A percentile compares a stretch with the other conserved stretches of the same genome.
These are phyloP conservation scores for Aspergillus avenaceus DNA, from an alignment of 495 filamentous ascomycete genomes.

Conservation along the genomic window DNA sequence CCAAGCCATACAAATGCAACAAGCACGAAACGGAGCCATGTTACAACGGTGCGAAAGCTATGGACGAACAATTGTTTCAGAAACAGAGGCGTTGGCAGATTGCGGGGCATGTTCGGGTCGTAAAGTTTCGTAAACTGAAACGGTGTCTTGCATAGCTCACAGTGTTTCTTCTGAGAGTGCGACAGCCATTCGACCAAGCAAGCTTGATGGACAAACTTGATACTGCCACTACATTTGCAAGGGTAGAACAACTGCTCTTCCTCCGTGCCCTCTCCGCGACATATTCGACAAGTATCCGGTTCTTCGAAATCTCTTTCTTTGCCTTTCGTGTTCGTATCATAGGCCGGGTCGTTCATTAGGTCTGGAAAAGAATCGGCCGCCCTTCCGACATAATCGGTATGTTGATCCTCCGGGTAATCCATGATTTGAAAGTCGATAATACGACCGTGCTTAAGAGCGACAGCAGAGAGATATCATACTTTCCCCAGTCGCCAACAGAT, in stretches of 20 bases:
- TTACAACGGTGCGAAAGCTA: conserved; percentile 60
- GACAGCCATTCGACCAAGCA: conserved; percentile 98
- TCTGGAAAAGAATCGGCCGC: conserved; percentile 40
- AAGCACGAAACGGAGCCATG: conserved; percentile 71
- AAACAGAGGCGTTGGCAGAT: conserved; percentile 76
- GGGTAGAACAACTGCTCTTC: conserved; percentile 93
- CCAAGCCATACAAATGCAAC: conserved; percentile 86
- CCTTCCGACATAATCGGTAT: conserved; percentile 13
- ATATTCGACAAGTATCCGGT: conserved; percentile 88
- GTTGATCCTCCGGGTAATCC: conserved; percentile 19
- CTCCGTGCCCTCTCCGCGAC: conserved; percentile 78
- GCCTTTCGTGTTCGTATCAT: conserved; percentile 33
- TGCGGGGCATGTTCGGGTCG: conserved; percentile 82
- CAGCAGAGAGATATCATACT: conserved; percentile 25
- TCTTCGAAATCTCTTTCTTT: conserved; percentile 43
- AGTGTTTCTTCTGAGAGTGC: conserved; percentile 98
- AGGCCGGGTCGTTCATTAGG: conserved; percentile 64
- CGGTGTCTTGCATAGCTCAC: conserved; percentile 96
- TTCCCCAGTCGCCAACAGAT: neutral
- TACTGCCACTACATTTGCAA: conserved; percentile 97
- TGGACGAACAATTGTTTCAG: conserved; percentile 70
- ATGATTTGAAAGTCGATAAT: conserved; percentile 21
- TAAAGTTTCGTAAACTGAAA: conserved; percentile 99
- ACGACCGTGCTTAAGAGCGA: conserved; percentile 17
- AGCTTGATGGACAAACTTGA: conserved; percentile 96